Percentiles rank a stretch among this genome's conserved stretches.
Conservation (phyloP, 169 alveolate species). For the Eimeria maxima region DNA sequence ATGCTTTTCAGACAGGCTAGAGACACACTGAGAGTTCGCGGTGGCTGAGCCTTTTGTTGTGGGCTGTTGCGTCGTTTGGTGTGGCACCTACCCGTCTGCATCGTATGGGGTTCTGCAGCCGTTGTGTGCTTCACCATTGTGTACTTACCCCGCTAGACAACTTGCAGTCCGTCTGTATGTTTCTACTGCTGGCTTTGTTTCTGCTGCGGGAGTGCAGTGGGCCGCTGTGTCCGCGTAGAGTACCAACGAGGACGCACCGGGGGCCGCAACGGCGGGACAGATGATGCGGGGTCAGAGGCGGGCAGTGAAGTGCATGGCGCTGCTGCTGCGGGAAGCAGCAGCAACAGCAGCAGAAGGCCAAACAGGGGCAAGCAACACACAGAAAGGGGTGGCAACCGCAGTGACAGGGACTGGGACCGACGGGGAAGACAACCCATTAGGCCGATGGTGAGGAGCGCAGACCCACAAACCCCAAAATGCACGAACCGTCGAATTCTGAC, state of each 20-base stretch:
- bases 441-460: constrained; percentile 5
- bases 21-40: neutral
- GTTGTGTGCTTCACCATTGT: neutral
- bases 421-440: constrained; percentile 54
- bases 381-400: constrained; percentile 44
- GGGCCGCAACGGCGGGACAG: constrained; percentile 50
- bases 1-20: neutral
- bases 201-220: constrained; percentile 44
- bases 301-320: constrained; percentile 59
- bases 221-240: constrained; percentile 82
- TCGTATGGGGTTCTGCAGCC: neutral
- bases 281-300: constrained; percentile 68
- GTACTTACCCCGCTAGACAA: neutral
- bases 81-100: neutral
- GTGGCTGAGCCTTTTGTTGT: neutral
- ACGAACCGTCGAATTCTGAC: neutral
- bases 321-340: constrained; percentile 52
- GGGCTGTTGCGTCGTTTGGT: neutral
- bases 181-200: neutral
- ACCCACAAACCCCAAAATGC: neutral
- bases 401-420: constrained; percentile 70
- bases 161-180: neutral
- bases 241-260: constrained; percentile 80
- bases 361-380: constrained; percentile 66
- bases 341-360: constrained; percentile 51